These are phyloP conservation scores for Penicillium sp. DNA, from an alignment of 2,329 filamentous ascomycete species.

Conservation along the genomic window DNA sequence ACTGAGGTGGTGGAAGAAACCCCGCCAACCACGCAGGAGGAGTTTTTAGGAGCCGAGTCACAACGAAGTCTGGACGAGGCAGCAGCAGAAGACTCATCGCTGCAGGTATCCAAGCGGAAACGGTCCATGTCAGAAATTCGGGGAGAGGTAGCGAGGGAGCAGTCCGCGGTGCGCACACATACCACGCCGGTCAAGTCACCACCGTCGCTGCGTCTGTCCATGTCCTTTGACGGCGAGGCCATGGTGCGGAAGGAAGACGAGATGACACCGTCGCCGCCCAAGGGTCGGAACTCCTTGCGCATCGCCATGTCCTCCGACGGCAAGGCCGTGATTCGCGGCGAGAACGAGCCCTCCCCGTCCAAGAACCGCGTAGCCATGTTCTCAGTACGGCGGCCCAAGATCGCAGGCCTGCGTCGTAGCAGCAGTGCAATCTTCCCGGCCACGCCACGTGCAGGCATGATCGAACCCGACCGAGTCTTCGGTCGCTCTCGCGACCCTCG, in stretches of 20 bases:
- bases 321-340: conserved; percentile 79
- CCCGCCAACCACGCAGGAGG: conserved; percentile 25
- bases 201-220: conserved; percentile 43
- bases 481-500: conserved; percentile 84
- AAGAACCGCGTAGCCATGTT: conserved; percentile 53
- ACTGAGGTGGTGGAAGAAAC: conserved; percentile 29
- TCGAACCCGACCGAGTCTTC: conserved; percentile 52
- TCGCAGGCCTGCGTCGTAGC: conserved; percentile 65
- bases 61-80: conserved; percentile 13
- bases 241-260: conserved; percentile 42
- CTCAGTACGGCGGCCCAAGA: conserved; percentile 51
- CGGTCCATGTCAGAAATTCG: conserved; percentile 35
- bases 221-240: conserved; percentile 45
- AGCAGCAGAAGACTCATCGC: conserved; percentile 21
- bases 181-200: conserved; percentile 34
- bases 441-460: conserved; percentile 60
- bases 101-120: conserved; percentile 34
- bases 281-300: conserved; percentile 59
- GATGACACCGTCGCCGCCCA: conserved; percentile 43
- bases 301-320: conserved; percentile 85
- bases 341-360: conserved; percentile 69
- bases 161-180: conserved; percentile 16
- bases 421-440: conserved; percentile 66
- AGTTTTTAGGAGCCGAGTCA: conserved; percentile 17
- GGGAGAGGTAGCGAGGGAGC: conserved; percentile 13